Conservation (phyloP, 1,139 yeast genomes). For the Geotrichum macrosporum region DNA sequence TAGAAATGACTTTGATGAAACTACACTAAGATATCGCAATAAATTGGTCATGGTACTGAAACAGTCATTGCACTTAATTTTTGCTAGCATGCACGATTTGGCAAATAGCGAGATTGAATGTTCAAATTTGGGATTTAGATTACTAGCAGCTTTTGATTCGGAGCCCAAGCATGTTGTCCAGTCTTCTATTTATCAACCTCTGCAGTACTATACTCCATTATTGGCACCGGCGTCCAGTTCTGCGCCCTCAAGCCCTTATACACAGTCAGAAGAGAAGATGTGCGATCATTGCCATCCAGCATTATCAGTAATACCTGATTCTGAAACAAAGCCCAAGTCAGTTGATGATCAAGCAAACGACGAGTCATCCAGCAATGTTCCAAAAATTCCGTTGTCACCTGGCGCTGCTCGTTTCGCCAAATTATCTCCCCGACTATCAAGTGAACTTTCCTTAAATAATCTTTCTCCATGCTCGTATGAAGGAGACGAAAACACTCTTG, state of each 20-base stretch:
- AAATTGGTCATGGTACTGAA: slow-evolving; percentile 18
- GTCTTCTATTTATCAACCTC: slow-evolving; percentile 15
- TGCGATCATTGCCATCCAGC: slow-evolving; percentile 5
- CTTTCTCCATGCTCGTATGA: background rate
- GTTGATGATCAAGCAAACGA: background rate
- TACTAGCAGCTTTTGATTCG: slow-evolving; percentile 19
- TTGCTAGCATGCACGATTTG: slow-evolving; percentile 19
- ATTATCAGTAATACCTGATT: background rate
- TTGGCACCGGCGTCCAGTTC: slow-evolving; percentile 8
- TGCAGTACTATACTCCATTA: slow-evolving; percentile 13
- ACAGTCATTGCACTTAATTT: slow-evolving; percentile 18
- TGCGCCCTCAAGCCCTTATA: background rate
- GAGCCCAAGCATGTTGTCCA: slow-evolving; percentile 20
- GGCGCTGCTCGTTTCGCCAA: slow-evolving; percentile 15
- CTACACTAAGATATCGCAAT: slow-evolving; percentile 19
- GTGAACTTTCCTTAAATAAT: slow-evolving; percentile 2
- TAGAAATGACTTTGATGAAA: slow-evolving; percentile 20
- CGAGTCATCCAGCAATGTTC: background rate
- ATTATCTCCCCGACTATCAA: slow-evolving; percentile 9
- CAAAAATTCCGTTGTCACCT: slow-evolving; percentile 6
- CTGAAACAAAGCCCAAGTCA: background rate
- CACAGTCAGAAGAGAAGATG: background rate
- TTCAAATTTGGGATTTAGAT: slow-evolving; percentile 16
- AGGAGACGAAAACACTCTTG: background rate
- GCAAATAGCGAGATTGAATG: slow-evolving; percentile 18